Evolutionary conservation across 768 basidiomycete species (phyloP), one percentile per base, ranked within the genome.

Genomic region (Kwoniella dejecticola): DNA sequence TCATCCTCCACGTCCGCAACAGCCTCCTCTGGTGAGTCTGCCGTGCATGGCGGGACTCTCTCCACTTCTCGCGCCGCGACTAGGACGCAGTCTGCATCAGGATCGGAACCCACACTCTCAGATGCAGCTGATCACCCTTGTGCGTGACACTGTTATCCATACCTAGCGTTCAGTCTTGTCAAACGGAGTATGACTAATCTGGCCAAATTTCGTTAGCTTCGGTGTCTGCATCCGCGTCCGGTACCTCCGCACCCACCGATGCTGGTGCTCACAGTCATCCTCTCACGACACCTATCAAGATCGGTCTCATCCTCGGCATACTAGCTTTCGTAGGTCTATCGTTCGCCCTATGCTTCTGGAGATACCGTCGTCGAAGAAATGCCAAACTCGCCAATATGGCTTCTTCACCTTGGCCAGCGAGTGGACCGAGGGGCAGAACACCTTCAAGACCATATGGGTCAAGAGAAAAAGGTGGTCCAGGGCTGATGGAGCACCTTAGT

Each of bases 301-400:
- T 91, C 5, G 88, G 88, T 11, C 81, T 85, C 3, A 79, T 83
- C 0, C 81, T 92, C 45, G 89, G 87, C 13, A 72, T 84, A 6
- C 76, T 89, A 7, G 87, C 81, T 11, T 78, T 88, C 12, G 54
- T 86, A 15, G 82, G 81, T 3, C 74, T 82, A 7, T 80, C 77
- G 13, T 65, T 82, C 0, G 81, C 74, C 0, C 76, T 55, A 7
- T 54, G 60, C 17, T 24, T 54, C 0, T 62, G 60, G 60, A 42
- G 38, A 47, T 55, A 42, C 52, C 41, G 15, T 15, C n/a, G 60
- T n/a, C 53, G 66, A 30, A 40, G 53, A 38, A 41, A 38, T 0
- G 12, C 52, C 6, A 41, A 12, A 38, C 33, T 53, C 2, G 29
- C 26, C 1, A 2, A 23, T 17, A 6, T 21, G 2, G 30, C 26